Evolutionary conservation across 176 grass and related monocot genomes (phyloP), one percentile per base, ranked within the genome.

Genomic region (Puccinellia tenuiflora): DNA sequence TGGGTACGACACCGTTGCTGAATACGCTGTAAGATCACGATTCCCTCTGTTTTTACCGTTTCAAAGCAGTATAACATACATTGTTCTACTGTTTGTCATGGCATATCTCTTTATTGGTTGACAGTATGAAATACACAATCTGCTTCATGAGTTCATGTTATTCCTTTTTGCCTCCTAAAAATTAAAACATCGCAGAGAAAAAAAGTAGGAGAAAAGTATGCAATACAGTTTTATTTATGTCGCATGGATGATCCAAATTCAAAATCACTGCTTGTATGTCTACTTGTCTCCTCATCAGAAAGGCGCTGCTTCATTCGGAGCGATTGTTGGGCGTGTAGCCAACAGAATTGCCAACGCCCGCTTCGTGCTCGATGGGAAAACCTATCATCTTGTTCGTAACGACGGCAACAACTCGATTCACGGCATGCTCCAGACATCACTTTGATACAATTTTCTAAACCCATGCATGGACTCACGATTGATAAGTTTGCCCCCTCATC

Each of bases 261-360:
- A 51, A 50, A 56, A 6, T 61, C 16, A 21, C 55, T n/a, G 33
- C 15, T n/a, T 62, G 13, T 24, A 1, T 43, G 31, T 15, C 66
- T 46, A 61, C 31, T 2, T n/a, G 33, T 11, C 81, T 35, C 3
- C 10, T 65, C 60, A 52, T 66, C 85, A 97, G 94, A 92, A 87
- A 46, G 92, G 89, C 54, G 79, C 88, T 18, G 74, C 94, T 18
- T 85, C 85, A 81, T 94, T 97, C 75, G 88, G 92, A 38, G 94
- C 92, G 43, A 61, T 87, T 55, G 94, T 94, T n/a, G 92, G 91
- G 22, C 87, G 92, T 35, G 94, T 97, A 46, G 94, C 92, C 22
- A 97, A 94, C 86, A 86, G 94, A 84, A 86, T 97, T 22, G 79
- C 85, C 0, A 85, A 89, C 0, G 92, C 72, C 5, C 80, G 68